These are phyloP conservation scores for Yamadazyma laniorum DNA, from an alignment of 805 yeast species.

Conservation along the genomic window DNA sequence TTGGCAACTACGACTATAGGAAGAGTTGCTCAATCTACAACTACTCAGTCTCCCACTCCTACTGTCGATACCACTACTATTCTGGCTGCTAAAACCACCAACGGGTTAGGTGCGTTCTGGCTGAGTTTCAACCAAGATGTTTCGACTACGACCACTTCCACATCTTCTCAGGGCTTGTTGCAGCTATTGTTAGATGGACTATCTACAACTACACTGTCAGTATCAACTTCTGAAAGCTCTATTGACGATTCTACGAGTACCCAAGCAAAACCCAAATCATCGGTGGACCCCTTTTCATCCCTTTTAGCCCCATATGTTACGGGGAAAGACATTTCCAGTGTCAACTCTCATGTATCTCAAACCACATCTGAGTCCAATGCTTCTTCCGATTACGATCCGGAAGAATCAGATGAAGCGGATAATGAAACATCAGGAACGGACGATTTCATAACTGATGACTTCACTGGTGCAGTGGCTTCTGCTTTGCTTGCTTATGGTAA, in stretches of 20 bases:
- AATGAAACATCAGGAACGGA: too few relatives aligned
- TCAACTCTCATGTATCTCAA: too few relatives aligned
- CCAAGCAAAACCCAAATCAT: too few relatives aligned
- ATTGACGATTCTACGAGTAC: too few relatives aligned
- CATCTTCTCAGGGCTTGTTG: not conserved
- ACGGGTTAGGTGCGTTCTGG: conserved; percentile 7
- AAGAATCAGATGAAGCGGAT: not conserved
- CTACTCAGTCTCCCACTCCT: not conserved
- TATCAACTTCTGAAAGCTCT: too few relatives aligned
- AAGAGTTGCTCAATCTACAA: too few relatives aligned
- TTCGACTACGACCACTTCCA: not conserved
- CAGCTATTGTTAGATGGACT: not conserved
- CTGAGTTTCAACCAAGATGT: conserved; percentile 8
- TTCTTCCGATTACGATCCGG: not conserved
- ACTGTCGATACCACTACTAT: conserved; percentile 2
- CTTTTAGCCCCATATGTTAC: too few relatives aligned
- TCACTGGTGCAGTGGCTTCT: conserved; percentile 9
- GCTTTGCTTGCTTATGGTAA: conserved; percentile 9
- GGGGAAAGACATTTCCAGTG: too few relatives aligned
- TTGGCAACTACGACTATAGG: conserved; percentile 4
- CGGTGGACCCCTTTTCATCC: too few relatives aligned
- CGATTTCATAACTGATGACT: too few relatives aligned
- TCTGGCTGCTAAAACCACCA: conserved; percentile 1
- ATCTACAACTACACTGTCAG: not conserved
- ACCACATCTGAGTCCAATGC: not conserved